These are phyloP conservation scores for Vitellaria paradoxa DNA, from an alignment of 179 eudicot genomes.

Conservation along the genomic window DNA sequence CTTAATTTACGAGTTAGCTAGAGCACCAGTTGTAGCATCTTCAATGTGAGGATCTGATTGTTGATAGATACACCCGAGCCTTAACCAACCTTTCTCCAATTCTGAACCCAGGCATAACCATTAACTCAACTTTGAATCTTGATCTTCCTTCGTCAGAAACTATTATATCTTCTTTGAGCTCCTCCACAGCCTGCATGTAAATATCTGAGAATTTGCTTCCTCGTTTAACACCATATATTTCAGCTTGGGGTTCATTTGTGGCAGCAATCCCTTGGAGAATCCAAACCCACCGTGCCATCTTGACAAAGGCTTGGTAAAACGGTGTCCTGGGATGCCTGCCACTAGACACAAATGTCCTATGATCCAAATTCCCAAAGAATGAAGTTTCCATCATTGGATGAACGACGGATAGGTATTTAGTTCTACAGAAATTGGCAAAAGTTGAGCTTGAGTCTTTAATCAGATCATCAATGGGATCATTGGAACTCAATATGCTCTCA, in stretches of 20 bases:
- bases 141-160: conserved; percentile 15
- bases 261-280: conserved; percentile 25
- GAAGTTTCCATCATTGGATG: conserved; percentile 49
- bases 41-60: neutral
- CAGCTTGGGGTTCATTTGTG: conserved; percentile 28
- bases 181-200: conserved; percentile 43
- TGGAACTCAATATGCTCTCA: conserved; percentile 22
- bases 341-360: conserved; percentile 36
- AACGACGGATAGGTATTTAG: conserved; percentile 40
- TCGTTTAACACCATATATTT: conserved; percentile 37
- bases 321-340: conserved; percentile 50
- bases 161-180: conserved; percentile 16
- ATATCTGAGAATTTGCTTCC: conserved; percentile 32
- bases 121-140: conserved; percentile 40
- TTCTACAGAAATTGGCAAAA: conserved; percentile 44
- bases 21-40: neutral
- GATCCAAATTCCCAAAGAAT: conserved; percentile 49
- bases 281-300: conserved; percentile 52
- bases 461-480: conserved; percentile 34
- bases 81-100: conserved; percentile 31
- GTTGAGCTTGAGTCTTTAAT: conserved; percentile 34
- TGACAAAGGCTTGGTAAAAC: conserved; percentile 45
- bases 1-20: neutral
- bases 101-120: conserved; percentile 55
- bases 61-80: conserved; percentile 41